A percentile compares a stretch with the other conserved stretches of the same genome.
These are phyloP conservation scores for Sonneratia caseolaris DNA, from an alignment of 345 rosid species.

Conservation along the genomic window DNA sequence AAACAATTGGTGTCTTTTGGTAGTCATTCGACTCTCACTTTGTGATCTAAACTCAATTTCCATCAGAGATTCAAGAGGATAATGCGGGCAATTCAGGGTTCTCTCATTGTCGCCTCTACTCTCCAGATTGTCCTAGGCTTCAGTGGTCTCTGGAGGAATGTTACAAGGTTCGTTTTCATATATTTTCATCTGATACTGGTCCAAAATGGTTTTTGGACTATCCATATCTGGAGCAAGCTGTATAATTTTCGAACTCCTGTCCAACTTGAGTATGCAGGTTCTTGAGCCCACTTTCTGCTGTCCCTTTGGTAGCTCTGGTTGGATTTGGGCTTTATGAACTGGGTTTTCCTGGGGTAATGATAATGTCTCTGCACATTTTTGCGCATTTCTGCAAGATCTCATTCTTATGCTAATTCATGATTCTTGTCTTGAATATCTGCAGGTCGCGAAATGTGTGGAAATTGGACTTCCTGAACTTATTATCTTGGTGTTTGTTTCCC, in stretches of 20 bases:
- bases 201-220: neutral
- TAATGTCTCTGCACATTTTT: slow-evolving; percentile 8
- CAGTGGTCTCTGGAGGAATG: slow-evolving; percentile 98
- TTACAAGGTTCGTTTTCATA: slow-evolving; percentile 49
- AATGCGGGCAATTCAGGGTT: slow-evolving; percentile 98
- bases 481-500: slow-evolving; percentile 70
- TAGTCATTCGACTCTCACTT: neutral
- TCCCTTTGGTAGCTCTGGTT: slow-evolving; percentile 77
- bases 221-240: neutral
- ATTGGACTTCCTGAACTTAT: slow-evolving; percentile 87
- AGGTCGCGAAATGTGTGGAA: slow-evolving; percentile 97
- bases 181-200: neutral
- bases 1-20: neutral
- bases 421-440: slow-evolving; percentile 4
- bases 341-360: slow-evolving; percentile 93
- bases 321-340: slow-evolving; percentile 95
- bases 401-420: neutral
- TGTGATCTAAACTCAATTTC: slow-evolving; percentile 9
- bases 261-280: slow-evolving; percentile 37
- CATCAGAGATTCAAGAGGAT: slow-evolving; percentile 64
- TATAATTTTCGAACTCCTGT: neutral
- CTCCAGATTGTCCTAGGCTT: slow-evolving; percentile 98
- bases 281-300: slow-evolving; percentile 91
- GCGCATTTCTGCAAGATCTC: slow-evolving; percentile 3
- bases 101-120: slow-evolving; percentile 84